Evolutionary conservation across 345 rosid genomes (phyloP), one percentile per base, ranked within the genome.

Genomic region (Melaleuca quinquenervia): DNA sequence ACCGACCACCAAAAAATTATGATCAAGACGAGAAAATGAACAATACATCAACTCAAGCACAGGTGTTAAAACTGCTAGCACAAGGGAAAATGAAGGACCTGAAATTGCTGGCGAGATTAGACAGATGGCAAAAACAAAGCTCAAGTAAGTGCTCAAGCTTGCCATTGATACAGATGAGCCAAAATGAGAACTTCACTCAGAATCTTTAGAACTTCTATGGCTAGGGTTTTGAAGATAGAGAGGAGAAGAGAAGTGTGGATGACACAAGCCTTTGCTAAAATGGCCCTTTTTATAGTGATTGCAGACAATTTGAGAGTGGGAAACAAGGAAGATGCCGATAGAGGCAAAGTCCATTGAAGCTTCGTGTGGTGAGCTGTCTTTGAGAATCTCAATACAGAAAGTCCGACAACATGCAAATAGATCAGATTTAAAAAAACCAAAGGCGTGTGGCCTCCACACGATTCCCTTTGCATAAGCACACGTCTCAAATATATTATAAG

Each of bases 401-500:
- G 41, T 41, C 41, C 41, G 41, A 41, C 41, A 41, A 41, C 41
- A 16, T 16, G 76, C 76, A 16, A 18, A 15, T 64, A 64, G 5
- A 64, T 16, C 7, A 15, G 24, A 51, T 16, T 82, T 14, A 27
- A 82, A 36, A 41, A 18, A 83, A 32, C 2, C n/a, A 8, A 27
- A 29, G 84, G 62, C 84, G 84, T 83, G 84, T 83, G 84, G 62
- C 84, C 84, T 83, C 64, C 60, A 83, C 84, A 52, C 11, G 62
- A 29, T 53, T n/a, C 45, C 44, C 45, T 62, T 62, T 7, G 20
- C 75, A 14, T 14, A 62, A 62, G 75, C 75, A 27, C 41, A 7
- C 41, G 75, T 32, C 11, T 62, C 75, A 8, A 3, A 5, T 27
- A 27, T 62, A 27, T 62, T 14, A 62, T 62, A 62, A 62, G 10